These are phyloP conservation scores for Haplosporangium gracile DNA, from an alignment of 192 early-diverging fungal genomes.

Conservation along the genomic window DNA sequence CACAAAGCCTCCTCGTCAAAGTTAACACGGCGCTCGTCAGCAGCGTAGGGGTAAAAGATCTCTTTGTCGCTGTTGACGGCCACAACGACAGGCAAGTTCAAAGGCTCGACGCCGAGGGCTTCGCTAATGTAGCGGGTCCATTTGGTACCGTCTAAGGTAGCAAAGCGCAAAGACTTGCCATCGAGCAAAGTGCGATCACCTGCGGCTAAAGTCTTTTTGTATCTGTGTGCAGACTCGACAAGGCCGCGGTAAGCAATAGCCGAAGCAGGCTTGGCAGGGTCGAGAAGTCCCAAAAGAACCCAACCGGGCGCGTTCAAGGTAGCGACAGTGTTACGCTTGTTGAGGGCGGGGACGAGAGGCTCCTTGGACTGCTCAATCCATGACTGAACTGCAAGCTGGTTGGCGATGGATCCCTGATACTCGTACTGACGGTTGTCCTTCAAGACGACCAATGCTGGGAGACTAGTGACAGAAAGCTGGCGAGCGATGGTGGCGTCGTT, in stretches of 20 bases:
- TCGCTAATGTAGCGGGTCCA: constrained; percentile 72
- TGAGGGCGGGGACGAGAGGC: constrained; percentile 74
- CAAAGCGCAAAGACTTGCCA: constrained; percentile 59
- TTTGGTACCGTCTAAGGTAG: constrained; percentile 71
- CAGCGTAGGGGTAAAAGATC: constrained; percentile 22
- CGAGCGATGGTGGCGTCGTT: constrained; percentile 37
- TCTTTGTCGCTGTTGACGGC: constrained; percentile 42
- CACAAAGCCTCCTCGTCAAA: constrained; percentile 28
- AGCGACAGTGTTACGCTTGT: constrained; percentile 75
- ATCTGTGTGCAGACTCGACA: constrained; percentile 48
- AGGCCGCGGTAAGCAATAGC: constrained; percentile 18
- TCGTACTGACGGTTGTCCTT: constrained; percentile 69
- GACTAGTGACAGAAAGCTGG: constrained; percentile 24
- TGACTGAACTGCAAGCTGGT: constrained; percentile 60
- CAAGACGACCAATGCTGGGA: constrained; percentile 68
- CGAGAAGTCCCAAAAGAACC: constrained; percentile 76
- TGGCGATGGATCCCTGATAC: constrained; percentile 33
- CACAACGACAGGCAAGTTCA: constrained; percentile 45
- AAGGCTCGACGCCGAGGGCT: constrained; percentile 57
- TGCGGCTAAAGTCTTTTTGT: constrained; percentile 25
- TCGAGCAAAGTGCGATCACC: constrained; percentile 14
- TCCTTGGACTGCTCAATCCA: constrained; percentile 78
- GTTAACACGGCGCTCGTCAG: constrained; percentile 39
- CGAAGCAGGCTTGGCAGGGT: constrained; percentile 48
- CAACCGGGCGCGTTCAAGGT: constrained; percentile 76